phyloP scores from a whole-genome alignment of 495 filamentous ascomycete species.

The Collariella sp. region DNA sequence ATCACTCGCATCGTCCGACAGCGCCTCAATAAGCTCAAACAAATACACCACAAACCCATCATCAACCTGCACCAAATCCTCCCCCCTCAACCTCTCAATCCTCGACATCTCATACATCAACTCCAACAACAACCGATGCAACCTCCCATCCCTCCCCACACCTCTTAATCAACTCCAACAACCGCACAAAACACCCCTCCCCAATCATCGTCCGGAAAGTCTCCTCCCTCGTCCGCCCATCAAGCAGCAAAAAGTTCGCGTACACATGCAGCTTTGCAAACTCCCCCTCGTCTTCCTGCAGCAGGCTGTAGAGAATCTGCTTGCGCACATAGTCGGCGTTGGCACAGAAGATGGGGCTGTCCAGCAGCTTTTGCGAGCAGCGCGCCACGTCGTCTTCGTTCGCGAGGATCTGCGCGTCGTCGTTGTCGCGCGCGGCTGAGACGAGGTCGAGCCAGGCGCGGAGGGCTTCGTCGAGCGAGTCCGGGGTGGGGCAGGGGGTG shows the following conservation, averaged over 20 bases:
- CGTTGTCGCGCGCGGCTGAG: slow-evolving; percentile 68
- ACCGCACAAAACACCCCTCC: slow-evolving; percentile 71
- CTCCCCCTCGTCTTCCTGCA: slow-evolving; percentile 93
- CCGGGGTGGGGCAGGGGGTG: slow-evolving; percentile 70
- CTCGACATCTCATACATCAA: slow-evolving; percentile 95
- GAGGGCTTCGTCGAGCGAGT: slow-evolving; percentile 77
- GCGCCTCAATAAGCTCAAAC: slow-evolving; percentile 78
- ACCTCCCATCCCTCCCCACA: slow-evolving; percentile 54
- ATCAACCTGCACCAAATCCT: slow-evolving; percentile 73
- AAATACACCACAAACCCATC: slow-evolving; percentile 78
- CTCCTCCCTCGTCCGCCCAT: slow-evolving; percentile 69
- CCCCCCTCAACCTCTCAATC: slow-evolving; percentile 68
- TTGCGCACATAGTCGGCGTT: slow-evolving; percentile 83
- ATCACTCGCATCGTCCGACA: slow-evolving; percentile 84
- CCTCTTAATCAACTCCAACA: slow-evolving; percentile 72
- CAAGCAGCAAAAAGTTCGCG: slow-evolving; percentile 79
- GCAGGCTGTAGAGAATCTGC: slow-evolving; percentile 83
- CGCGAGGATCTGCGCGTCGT: slow-evolving; percentile 71
- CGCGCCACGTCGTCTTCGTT: slow-evolving; percentile 76
- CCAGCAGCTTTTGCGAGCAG: slow-evolving; percentile 73
- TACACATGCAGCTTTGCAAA: slow-evolving; percentile 68
- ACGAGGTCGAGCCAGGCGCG: slow-evolving; percentile 76
- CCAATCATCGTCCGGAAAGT: slow-evolving; percentile 80
- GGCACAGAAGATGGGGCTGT: slow-evolving; percentile 61
- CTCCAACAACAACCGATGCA: slow-evolving; percentile 78